A percentile compares a stretch with the other conserved stretches of the same genome.
Evolutionary conservation across 345 rosid species (phyloP).

Genomic region (Boechera divaricarpa): DNA sequence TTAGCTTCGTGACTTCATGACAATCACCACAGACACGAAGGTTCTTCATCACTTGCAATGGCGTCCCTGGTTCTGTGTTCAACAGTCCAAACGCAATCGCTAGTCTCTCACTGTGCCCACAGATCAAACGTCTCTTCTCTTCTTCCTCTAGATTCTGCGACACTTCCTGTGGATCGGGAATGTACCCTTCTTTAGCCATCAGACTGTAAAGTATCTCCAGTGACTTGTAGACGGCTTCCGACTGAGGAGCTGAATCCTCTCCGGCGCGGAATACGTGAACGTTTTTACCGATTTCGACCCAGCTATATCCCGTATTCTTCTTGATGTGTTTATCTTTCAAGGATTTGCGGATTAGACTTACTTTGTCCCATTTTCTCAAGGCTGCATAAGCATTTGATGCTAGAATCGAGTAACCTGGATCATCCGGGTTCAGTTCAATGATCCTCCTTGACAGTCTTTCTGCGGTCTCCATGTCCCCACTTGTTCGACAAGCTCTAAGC

Average conservation of each 20-base stretch:
- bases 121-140: slow-evolving; percentile 64
- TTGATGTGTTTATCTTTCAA: slow-evolving; percentile 53
- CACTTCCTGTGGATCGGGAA: slow-evolving; percentile 59
- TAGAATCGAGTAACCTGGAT: slow-evolving; percentile 62
- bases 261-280: slow-evolving; percentile 57
- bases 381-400: slow-evolving; percentile 63
- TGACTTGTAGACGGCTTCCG: slow-evolving; percentile 55
- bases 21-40: slow-evolving; percentile 84
- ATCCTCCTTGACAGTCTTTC: slow-evolving; percentile 53
- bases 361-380: slow-evolving; percentile 65
- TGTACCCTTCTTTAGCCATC: slow-evolving; percentile 67
- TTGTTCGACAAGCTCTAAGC: slow-evolving; percentile 60
- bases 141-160: slow-evolving; percentile 63
- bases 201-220: slow-evolving; percentile 50
- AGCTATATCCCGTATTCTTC: slow-evolving; percentile 62
- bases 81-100: slow-evolving; percentile 74
- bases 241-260: slow-evolving; percentile 54
- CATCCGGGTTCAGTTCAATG: slow-evolving; percentile 52
- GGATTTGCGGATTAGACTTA: slow-evolving; percentile 52
- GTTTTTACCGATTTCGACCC: slow-evolving; percentile 55
- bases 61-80: slow-evolving; percentile 62
- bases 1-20: slow-evolving; percentile 66
- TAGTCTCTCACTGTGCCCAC: slow-evolving; percentile 76
- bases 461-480: slow-evolving; percentile 51
- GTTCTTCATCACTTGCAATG: slow-evolving; percentile 71